Conservation (phyloP, 768 basidiomycete genomes). For the Russula virescens region DNA sequence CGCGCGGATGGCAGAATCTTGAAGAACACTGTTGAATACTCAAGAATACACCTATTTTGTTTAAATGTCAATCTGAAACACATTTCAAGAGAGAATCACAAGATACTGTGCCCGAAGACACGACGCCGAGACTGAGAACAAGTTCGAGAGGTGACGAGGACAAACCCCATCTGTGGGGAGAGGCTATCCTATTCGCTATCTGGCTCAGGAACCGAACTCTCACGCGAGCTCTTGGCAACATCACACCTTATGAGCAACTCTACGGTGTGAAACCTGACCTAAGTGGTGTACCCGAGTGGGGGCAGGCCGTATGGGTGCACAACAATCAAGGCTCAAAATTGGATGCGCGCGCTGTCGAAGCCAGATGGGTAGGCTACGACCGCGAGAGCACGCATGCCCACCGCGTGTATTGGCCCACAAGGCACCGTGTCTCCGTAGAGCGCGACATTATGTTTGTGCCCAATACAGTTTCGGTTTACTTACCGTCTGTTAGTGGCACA, state of each 20-base stretch:
- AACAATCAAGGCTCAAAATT: not conserved
- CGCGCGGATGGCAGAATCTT: too few species aligned
- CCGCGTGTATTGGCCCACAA: not conserved
- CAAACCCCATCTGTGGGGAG: conserved; percentile 36
- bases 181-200: conserved; percentile 22
- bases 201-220: not conserved
- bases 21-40: too few species aligned
- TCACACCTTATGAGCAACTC: not conserved
- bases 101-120: too few species aligned
- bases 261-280: not conserved
- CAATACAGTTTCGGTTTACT: too few species aligned
- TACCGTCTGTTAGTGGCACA: too few species aligned
- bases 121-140: too few species aligned
- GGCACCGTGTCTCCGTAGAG: not conserved
- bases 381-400: not conserved
- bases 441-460: not conserved
- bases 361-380: not conserved
- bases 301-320: not conserved
- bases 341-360: not conserved
- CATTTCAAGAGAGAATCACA: too few species aligned
- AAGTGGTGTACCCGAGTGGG: not conserved
- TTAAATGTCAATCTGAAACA: too few species aligned
- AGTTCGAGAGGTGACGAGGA: too few species aligned
- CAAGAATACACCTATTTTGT: too few species aligned
- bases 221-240: not conserved